Conservation (phyloP, 2,329 filamentous ascomycete species). For the Helotiales sp. region DNA sequence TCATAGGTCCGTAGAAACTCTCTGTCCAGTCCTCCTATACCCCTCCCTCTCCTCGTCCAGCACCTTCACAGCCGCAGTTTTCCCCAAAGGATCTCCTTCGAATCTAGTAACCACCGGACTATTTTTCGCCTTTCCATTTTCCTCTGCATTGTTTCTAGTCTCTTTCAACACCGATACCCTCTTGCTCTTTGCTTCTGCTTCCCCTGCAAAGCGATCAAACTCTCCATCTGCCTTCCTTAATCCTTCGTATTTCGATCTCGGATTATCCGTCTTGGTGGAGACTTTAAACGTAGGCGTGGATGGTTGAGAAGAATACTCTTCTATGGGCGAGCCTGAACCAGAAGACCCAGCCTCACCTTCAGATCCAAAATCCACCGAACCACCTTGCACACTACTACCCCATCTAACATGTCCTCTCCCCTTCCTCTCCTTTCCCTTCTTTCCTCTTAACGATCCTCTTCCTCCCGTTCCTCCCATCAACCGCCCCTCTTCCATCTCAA, state of each 20-base stretch:
- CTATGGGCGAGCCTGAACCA: too few relatives aligned
- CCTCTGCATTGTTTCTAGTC: background rate
- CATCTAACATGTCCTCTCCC: constrained; percentile 21
- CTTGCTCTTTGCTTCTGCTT: too few relatives aligned
- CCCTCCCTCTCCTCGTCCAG: constrained; percentile 1
- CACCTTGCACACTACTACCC: constrained; percentile 13
- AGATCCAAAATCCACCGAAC: background rate
- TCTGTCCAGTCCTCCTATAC: background rate
- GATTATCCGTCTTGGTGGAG: too few relatives aligned
- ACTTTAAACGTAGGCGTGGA: background rate
- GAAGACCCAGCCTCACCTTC: background rate
- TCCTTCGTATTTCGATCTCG: background rate
- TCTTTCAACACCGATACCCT: too few relatives aligned
- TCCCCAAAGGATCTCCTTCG: background rate
- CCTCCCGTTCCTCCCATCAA: background rate
- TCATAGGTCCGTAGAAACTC: constrained; percentile 2
- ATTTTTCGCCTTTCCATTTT: background rate
- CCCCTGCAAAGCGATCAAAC: background rate
- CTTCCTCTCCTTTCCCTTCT: background rate
- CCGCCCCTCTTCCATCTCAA: background rate
- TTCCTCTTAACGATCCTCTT: background rate
- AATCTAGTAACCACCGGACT: background rate
- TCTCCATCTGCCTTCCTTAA: background rate
- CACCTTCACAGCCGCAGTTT: background rate
- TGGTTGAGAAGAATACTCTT: background rate